Evolutionary conservation across 2,329 filamentous ascomycete genomes (phyloP).

Genomic region (Bipolaris zeicola): DNA sequence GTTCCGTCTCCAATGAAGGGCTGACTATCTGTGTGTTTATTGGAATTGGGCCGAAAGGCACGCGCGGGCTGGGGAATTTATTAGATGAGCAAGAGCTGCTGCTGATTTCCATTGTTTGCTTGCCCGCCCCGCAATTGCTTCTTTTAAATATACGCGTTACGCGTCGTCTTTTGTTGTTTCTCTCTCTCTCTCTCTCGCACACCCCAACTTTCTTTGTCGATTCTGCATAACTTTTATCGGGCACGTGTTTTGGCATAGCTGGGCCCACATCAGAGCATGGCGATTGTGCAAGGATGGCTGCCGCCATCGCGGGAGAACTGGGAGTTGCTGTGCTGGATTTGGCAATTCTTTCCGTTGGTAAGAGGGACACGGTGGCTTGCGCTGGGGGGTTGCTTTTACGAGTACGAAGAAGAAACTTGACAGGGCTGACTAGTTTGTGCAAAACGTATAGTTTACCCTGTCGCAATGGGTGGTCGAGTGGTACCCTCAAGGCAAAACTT

Average conservation of each 20-base stretch:
- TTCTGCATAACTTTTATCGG: not conserved
- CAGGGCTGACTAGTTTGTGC: not conserved
- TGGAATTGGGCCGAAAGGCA: too few relatives aligned
- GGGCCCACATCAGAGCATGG: constrained; percentile 36
- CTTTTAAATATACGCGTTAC: not conserved
- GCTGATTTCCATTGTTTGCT: too few relatives aligned
- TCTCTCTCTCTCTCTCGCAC: too few relatives aligned
- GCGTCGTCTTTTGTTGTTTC: not conserved
- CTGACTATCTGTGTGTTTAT: too few relatives aligned
- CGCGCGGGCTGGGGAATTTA: too few relatives aligned
- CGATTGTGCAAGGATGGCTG: constrained; percentile 52
- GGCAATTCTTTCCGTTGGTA: constrained; percentile 59
- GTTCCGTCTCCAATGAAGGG: too few relatives aligned
- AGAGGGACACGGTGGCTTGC: constrained; percentile 13
- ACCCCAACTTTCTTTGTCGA: too few relatives aligned
- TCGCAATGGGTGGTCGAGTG: constrained; percentile 75
- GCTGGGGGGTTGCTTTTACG: not conserved
- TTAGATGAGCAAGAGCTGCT: too few relatives aligned
- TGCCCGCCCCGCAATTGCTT: too few relatives aligned
- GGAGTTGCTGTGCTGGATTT: constrained; percentile 52
- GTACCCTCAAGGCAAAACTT: constrained; percentile 95
- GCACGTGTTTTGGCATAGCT: not conserved
- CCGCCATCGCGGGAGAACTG: constrained; percentile 59
- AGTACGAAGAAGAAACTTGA: too few relatives aligned
- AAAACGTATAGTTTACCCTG: constrained; percentile 64